These are phyloP conservation scores for Pythium aphanidermatum DNA, from an alignment of 352 stramenopile species.

Conservation along the genomic window DNA sequence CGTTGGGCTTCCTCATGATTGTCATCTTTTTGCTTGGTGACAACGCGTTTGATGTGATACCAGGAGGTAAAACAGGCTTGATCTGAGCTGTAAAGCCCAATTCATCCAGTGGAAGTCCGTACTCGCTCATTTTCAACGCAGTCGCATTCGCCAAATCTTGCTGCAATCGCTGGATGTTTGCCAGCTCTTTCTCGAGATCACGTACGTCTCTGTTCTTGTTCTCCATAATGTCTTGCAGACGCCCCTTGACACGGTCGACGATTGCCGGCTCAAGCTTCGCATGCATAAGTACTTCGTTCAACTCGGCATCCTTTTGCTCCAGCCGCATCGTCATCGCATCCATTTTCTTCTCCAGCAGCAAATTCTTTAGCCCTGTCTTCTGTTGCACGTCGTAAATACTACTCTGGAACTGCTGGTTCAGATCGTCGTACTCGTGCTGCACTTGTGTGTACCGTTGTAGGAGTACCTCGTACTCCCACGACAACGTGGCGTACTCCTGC, in stretches of 20 bases:
- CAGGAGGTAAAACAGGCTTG: conserved; percentile 9
- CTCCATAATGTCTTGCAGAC: conserved; percentile 88
- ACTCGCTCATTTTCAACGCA: conserved; percentile 87
- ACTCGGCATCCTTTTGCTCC: conserved; percentile 89
- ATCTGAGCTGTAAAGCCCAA: conserved; percentile 58
- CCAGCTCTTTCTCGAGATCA: conserved; percentile 80
- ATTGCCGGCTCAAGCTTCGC: conserved; percentile 87
- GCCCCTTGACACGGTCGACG: conserved; percentile 75
- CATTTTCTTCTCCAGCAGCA: conserved; percentile 95
- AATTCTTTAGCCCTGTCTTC: conserved; percentile 90
- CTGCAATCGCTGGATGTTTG: conserved; percentile 65
- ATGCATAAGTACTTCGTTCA: conserved; percentile 89
- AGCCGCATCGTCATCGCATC: conserved; percentile 69
- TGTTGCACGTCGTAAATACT: conserved; percentile 93
- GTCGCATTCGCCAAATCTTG: conserved; percentile 76
- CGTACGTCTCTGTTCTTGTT: conserved; percentile 80
- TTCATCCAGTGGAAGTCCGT: conserved; percentile 86
- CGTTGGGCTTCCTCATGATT: too few species aligned
- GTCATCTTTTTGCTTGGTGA: too few species aligned
- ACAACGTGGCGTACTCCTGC: conserved; percentile 80
- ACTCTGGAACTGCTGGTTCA: conserved; percentile 84
- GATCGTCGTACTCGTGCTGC: conserved; percentile 81
- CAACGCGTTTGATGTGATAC: too few species aligned
- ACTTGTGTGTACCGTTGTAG: conserved; percentile 85
- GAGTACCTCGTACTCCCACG: conserved; percentile 94